Evolutionary conservation across 2,329 filamentous ascomycete species (phyloP), one percentile per base, ranked within the genome.

Genomic region (Fusarium metavorans): DNA sequence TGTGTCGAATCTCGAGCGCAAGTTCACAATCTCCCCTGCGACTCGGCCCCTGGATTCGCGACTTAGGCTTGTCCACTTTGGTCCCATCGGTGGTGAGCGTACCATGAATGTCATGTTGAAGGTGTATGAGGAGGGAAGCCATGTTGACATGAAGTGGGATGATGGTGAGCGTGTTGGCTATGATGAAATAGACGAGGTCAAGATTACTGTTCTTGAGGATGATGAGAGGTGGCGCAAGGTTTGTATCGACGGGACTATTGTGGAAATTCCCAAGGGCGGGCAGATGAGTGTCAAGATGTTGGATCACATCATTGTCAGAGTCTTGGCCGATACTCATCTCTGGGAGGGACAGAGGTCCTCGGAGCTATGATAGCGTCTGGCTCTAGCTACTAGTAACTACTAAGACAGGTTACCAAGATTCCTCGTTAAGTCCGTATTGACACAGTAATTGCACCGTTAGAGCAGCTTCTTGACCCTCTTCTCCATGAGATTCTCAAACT

Each of bases 231-330:
- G 95, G 95, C 88, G 96, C 70, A 91, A 95, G 79, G 89, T 97
- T 16, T 98, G 96, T 81, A 87, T 98, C n/a, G 96, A 98, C 82
- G 96, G 96, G 4, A 95, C 93, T 63, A 97, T 97, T 77, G 90
- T 98, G 4, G 88, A 90, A 68, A 84, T 98, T 1, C 92, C 93
- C 23, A 81, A 86, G 61, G 91, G 88, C 2, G 95, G 95, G 0
- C 92, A 90, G 87, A 89, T 97, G 82, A 89, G 90, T 68, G 88
- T 98, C 1, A 83, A 81, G 71, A 88, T 84, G 78, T 86, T 89
- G 27, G 79, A 81, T 10, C 75, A 78, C 48, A 80, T 81, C n/a
- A 79, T 83, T 30, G 81, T 90, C 58, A 81, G 80, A 52, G 80
- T 91, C 9, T 71, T 90, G 52, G 86, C 88, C 9, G 81, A 84